These are phyloP conservation scores for Stephania yunnanensis DNA, from an alignment of 164 flowering plant genomes.

Conservation along the genomic window DNA sequence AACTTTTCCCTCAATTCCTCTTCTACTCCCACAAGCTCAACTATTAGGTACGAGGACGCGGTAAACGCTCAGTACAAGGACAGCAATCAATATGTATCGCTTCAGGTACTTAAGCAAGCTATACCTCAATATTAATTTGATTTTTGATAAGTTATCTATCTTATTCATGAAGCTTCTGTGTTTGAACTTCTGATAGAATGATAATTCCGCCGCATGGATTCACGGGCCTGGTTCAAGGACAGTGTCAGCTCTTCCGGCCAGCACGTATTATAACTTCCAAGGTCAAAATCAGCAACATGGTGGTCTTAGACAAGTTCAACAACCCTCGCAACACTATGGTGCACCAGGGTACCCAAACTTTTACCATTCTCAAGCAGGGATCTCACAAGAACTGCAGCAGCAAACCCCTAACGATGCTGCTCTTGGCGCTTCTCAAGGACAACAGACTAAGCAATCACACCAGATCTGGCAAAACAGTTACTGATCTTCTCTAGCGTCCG, in stretches of 20 bases:
- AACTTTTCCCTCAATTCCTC: conserved; percentile 62
- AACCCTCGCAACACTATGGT: conserved; percentile 72
- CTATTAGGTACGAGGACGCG: conserved; percentile 67
- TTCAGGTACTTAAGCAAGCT: conserved; percentile 51
- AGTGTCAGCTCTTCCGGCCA: conserved; percentile 61
- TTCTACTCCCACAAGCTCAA: conserved; percentile 52
- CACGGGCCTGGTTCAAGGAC: conserved; percentile 80
- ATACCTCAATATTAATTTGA: neutral
- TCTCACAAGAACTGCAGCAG: conserved; percentile 73
- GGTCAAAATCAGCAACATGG: conserved; percentile 64
- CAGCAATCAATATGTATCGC: conserved; percentile 48
- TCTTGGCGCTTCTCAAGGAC: conserved; percentile 55
- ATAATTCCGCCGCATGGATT: conserved; percentile 65
- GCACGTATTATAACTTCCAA: conserved; percentile 67
- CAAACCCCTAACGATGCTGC: conserved; percentile 59
- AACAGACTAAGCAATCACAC: conserved; percentile 69
- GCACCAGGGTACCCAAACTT: conserved; percentile 61
- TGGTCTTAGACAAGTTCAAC: conserved; percentile 75
- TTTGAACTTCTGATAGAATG: conserved; percentile 37
- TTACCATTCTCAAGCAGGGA: conserved; percentile 74
- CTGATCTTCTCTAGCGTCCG: conserved; percentile 22
- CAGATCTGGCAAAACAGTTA: conserved; percentile 86
- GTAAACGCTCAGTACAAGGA: conserved; percentile 85
- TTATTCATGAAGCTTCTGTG: neutral
- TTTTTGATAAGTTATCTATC: neutral